Evolutionary conservation across 2,329 filamentous ascomycete species (phyloP).

Genomic region (Colletotrichum zoysiae): DNA sequence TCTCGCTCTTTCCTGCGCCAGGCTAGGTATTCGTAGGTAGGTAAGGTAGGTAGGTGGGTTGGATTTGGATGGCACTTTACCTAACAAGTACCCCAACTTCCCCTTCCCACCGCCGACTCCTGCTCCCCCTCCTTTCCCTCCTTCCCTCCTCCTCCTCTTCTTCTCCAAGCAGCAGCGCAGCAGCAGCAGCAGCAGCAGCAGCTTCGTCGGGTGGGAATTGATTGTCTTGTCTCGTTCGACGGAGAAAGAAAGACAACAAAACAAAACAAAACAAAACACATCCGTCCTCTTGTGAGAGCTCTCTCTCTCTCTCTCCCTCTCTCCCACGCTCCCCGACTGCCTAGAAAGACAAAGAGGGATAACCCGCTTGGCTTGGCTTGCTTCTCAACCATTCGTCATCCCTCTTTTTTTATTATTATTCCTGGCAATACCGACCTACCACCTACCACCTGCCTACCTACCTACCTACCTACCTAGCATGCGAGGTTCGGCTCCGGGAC

Average conservation of each 20-base stretch:
- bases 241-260: slow-evolving; percentile 12
- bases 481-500: slow-evolving; percentile 38
- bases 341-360: neutral
- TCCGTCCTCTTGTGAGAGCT: neutral
- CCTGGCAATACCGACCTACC: slow-evolving; percentile 3
- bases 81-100: slow-evolving; percentile 41
- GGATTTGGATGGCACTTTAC: slow-evolving; percentile 35
- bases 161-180: slow-evolving; percentile 34
- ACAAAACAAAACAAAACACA: neutral
- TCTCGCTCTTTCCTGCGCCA: slow-evolving; percentile 27
- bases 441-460: too few species aligned
- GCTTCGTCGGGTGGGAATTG: slow-evolving; percentile 41
- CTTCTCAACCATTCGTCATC: neutral
- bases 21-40: too few species aligned
- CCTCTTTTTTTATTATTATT: too few species aligned
- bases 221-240: slow-evolving; percentile 38
- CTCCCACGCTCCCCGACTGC: too few species aligned
- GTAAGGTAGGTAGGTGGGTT: too few species aligned
- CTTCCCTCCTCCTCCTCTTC: slow-evolving; percentile 8
- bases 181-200: neutral
- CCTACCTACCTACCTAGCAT: slow-evolving; percentile 16
- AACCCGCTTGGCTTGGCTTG: neutral
- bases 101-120: slow-evolving; percentile 37
- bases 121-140: slow-evolving; percentile 22
- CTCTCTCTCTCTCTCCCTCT: too few species aligned